phyloP scores from a whole-genome alignment of 192 early-diverging fungal species.

The Coemansia sp. region DNA sequence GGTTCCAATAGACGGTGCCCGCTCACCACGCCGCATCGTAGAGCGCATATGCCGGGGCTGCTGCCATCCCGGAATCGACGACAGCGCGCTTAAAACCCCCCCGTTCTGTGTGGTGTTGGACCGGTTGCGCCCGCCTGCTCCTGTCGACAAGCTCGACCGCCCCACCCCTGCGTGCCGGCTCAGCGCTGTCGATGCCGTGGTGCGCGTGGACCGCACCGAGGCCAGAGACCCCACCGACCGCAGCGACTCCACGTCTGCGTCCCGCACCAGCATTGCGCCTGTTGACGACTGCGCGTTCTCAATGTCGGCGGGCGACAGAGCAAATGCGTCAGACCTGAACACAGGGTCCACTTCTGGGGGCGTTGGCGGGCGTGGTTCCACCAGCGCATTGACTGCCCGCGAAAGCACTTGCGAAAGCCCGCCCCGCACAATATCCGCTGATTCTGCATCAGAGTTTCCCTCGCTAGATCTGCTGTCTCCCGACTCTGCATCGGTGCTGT shows the following conservation, averaged over 20 bases:
- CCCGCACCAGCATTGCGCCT: conserved; percentile 11
- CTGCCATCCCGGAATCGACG: conserved; percentile 3
- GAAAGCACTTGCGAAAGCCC: conserved; percentile 43
- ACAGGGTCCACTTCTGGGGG: conserved; percentile 45
- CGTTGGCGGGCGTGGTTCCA: conserved; percentile 42
- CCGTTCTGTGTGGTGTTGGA: conserved; percentile 25
- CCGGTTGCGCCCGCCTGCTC: conserved; percentile 13
- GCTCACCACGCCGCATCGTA: conserved; percentile 5
- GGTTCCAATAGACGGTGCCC: conserved; percentile 25
- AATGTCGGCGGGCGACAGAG: conserved; percentile 18
- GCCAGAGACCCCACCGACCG: conserved; percentile 34
- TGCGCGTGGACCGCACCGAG: conserved; percentile 37
- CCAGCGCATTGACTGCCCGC: conserved; percentile 39
- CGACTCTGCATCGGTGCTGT: neutral
- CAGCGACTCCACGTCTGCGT: conserved; percentile 42
- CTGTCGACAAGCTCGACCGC: conserved; percentile 1
- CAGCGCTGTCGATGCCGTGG: conserved; percentile 25
- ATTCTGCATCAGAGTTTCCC: neutral
- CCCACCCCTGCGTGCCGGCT: conserved; percentile 8
- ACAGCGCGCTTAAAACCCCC: neutral
- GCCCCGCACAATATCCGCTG: conserved; percentile 3
- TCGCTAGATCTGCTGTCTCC: conserved; percentile 1
- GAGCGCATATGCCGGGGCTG: conserved; percentile 8
- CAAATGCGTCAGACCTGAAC: conserved; percentile 20
- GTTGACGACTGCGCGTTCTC: neutral